Evolutionary conservation across 495 filamentous ascomycete genomes (phyloP), one percentile per base, ranked within the genome.

Genomic region (Terfezia boudieri): DNA sequence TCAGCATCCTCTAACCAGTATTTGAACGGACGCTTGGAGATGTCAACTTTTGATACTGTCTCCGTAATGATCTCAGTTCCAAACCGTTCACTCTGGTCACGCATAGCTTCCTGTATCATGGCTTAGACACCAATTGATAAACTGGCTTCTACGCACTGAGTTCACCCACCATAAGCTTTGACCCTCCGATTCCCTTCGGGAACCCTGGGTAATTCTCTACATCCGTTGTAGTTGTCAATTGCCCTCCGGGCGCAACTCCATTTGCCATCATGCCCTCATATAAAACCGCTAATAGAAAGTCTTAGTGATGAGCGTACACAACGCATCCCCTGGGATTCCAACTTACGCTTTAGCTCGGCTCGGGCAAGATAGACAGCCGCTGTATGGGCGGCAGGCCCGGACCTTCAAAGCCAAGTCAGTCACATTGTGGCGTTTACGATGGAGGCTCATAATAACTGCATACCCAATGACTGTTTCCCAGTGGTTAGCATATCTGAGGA

Each of bases 261-360:
- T 94, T 92, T 59, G 90, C 90, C 57, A 98, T 80, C 74, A 96
- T 93, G 57, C 90, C 90, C 72, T 98, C 90, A 64, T 96, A 98
- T 55, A 98, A 72, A 56, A 94, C 83, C 38, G 90, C 83, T 76
- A 68, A 9, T 7, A 32, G 26, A 32, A 49, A 22, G 7, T 32
- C 26, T 32, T 7, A 32, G 26, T 32, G 16, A 17, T n/a, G 36
- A 48, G 14, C 26, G 4, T 32, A 32, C 26, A 32, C 26, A 32
- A 54, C 55, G 43, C 58, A 14, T 41, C 32, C 55, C 2, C 49
- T 14, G 22, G 36, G n/a, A 16, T 14, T 20, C 22, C 26, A 5
- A 62, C 67, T 61, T 56, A 76, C 72, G 82, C 66, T 83, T 81
- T 59, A 98, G 71, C 67, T 98, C 87, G 59, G 90, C 90, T 65